Base-by-base conservation (phyloP, 148 eudicot genomes). In the Linanthus parryae region DNA sequence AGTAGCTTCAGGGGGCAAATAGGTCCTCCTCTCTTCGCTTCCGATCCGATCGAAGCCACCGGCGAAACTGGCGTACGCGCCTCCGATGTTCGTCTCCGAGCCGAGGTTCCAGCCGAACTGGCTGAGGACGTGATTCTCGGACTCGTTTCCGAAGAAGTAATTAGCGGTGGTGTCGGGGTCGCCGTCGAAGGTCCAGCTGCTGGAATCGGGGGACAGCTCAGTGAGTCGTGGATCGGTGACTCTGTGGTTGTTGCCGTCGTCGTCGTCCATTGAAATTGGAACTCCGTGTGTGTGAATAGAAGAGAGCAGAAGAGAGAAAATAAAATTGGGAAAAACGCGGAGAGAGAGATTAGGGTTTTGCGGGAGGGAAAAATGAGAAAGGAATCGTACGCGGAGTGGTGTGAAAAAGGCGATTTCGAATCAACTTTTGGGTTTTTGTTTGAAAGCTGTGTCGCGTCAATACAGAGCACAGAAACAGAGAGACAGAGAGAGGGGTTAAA, bases 41-140 rank as follows among this genome's bases (percentile, higher is more conserved):
- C 20, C 57, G 37, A 65, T 57, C 64, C 45, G 63, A 50, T 56
- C 25, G 10, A 35, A 28, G n/a, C 54, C 65, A 0, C 28, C 38
- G 22, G 15, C 48, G 48, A 31, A 23, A 35, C 30, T 38, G 48
- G 15, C 54, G 2, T 16, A n/a, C n/a, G n/a, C 37, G 31, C 46
- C 44, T 0, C 39, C 38, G 3, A 44, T 19, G 5, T 43, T 22
- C 3, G 30, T 54, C 29, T 40, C 34, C 30, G 61, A 62, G 10
- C 39, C 53, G 23, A 55, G 33, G 44, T 64, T 52, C 85, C 85
- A 79, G 0, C 68, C 73, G 59, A 76, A 74, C 37, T 82, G 82
- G 43, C 69, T 25, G 18, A 83, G 61, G 7, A 73, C 44, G 28
- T 12, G 69, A 57, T 43, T 59, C 43, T 67, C 67, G 29, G 48